phyloP scores from a whole-genome alignment of 768 basidiomycete genomes.

The Saitozyma sp. region DNA sequence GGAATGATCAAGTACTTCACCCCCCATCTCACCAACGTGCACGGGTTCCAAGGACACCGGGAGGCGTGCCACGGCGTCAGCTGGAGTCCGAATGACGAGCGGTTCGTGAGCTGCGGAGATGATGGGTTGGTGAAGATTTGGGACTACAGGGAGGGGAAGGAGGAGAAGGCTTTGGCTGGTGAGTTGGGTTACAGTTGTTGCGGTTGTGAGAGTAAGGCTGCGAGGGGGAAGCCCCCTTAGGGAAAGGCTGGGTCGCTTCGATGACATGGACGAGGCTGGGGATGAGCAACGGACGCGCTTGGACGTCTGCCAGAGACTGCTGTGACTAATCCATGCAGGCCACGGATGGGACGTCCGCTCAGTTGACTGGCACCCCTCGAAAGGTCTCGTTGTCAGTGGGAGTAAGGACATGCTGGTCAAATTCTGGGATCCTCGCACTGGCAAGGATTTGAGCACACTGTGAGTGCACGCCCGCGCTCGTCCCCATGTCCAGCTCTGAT shows the following conservation, averaged over 20 bases:
- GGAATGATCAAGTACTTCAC: slow-evolving; percentile 99
- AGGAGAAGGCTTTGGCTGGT: slow-evolving; percentile 86
- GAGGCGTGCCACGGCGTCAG: slow-evolving; percentile 89
- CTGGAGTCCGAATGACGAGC: slow-evolving; percentile 86
- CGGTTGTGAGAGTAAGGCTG: not conserved
- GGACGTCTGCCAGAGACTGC: not conserved
- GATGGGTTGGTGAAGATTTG: slow-evolving; percentile 93
- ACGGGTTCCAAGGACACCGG: slow-evolving; percentile 88
- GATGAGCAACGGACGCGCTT: too few species aligned
- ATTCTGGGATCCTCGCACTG: slow-evolving; percentile 98
- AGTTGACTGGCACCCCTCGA: slow-evolving; percentile 97
- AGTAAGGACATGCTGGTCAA: slow-evolving; percentile 98
- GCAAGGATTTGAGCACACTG: slow-evolving; percentile 86
- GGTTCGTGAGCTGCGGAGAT: slow-evolving; percentile 93
- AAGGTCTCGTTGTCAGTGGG: slow-evolving; percentile 90
- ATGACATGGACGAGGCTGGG: too few species aligned
- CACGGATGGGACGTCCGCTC: slow-evolving; percentile 99
- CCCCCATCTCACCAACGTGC: slow-evolving; percentile 97
- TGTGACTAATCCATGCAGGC: slow-evolving; percentile 57
- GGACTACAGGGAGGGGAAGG: slow-evolving; percentile 86
- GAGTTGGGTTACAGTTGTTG: slow-evolving; percentile 16
- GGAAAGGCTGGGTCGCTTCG: too few species aligned
- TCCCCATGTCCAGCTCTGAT: slow-evolving; percentile 7
- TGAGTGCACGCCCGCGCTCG: slow-evolving; percentile 53
- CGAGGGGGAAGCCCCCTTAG: too few species aligned